These are phyloP conservation scores for Russula griseocarnosa DNA, from an alignment of 768 basidiomycete genomes.

Conservation along the genomic window DNA sequence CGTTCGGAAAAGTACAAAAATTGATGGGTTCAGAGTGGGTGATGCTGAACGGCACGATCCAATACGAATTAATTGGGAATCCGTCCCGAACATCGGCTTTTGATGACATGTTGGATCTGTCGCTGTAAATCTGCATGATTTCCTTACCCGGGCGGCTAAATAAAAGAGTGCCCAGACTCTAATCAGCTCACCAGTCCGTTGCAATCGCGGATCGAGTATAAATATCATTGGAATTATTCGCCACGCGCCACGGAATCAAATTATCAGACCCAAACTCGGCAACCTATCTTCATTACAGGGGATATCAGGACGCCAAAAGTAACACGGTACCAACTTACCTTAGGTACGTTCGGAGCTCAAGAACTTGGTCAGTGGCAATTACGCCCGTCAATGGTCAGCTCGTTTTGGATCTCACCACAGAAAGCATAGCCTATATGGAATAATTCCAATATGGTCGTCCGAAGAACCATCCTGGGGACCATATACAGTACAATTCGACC, in stretches of 20 bases:
- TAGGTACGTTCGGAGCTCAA: neutral
- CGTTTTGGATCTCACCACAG: neutral
- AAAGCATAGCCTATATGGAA: neutral
- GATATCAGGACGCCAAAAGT: neutral
- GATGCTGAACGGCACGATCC: constrained; percentile 3
- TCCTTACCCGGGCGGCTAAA: neutral
- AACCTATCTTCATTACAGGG: neutral
- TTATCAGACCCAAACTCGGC: constrained; percentile 1
- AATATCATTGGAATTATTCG: neutral
- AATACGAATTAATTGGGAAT: constrained; percentile 1
- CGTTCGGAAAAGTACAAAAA: neutral
- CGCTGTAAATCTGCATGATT: constrained; percentile 1
- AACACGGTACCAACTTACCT: neutral
- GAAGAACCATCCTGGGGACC: neutral
- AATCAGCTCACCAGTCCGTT: constrained; percentile 6
- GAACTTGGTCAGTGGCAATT: neutral
- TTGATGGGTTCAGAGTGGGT: neutral
- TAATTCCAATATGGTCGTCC: neutral
- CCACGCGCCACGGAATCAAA: constrained; percentile 1
- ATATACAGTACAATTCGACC: neutral
- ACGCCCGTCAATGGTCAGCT: neutral
- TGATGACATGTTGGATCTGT: neutral
- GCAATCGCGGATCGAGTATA: neutral
- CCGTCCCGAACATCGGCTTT: constrained; percentile 5
- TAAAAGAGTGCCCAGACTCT: neutral